Evolutionary conservation across 2,329 filamentous ascomycete species (phyloP), one percentile per base, ranked within the genome.

Genomic region (Colletotrichum eleusines): DNA sequence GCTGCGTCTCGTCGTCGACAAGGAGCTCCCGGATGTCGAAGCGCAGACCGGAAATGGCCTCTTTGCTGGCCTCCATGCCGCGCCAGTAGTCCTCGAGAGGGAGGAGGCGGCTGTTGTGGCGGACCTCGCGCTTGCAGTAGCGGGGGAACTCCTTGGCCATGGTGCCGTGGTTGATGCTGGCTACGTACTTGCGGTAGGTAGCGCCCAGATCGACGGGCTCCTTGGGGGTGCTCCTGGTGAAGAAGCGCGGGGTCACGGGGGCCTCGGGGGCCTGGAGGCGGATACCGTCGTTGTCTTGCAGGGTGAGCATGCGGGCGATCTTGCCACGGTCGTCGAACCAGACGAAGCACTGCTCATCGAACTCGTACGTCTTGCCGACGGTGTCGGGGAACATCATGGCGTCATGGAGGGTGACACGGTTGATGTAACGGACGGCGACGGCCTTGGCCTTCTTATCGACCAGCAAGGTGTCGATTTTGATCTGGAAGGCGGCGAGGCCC

Each of bases 121-220:
- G 71, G 5, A 79, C 73, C 2, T 69, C 64, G 3, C 73, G 60
- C 38, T 78, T 77, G 58, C 76, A 78, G 72, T 76, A 79, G 0
- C 42, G 60, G 0, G 75, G 71, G 23, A 81, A 77, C 18, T 74
- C 66, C 2, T 66, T 42, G 33, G 55, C 64, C 75, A 76, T 74
- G 3, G 76, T 76, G 33, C 74, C 75, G 26, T 66, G 71, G 67
- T 81, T 81, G 73, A 82, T 80, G 72, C 76, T 75, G 20, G 68
- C 62, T 48, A 81, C 75, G 71, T 81, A 81, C 2, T 64, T 71
- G 11, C 72, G 69, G 67, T 81, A 81, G 11, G 63, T 18, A 2
- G 58, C 48, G 2, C 28, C 28, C 5, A 71, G 14, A 3, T 71
- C 64, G 20, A 71, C 51, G 6, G 64, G 69, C 20, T 69, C 23